Evolutionary conservation across 1,284 basidiomycete species (phyloP), one percentile per base, ranked within the genome.

Genomic region (Ganoderma resinaceum): DNA sequence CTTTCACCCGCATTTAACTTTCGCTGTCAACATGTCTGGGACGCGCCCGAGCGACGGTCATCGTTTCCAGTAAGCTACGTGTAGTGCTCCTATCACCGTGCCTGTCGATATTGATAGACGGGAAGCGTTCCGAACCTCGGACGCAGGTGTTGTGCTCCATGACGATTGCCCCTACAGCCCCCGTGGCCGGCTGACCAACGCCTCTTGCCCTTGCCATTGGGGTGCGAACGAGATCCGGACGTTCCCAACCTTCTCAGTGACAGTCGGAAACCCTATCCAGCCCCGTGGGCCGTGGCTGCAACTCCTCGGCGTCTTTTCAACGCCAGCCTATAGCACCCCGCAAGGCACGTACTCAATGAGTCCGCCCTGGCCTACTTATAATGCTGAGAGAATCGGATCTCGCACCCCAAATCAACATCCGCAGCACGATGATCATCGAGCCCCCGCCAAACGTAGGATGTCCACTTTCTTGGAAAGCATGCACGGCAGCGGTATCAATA

Each of bases 261-360:
- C 20, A n/a, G 43, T 46, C 20, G 43, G 5, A 9, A 20, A 8
- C 43, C 43, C 20, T 46, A 6, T 2, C 23, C 12, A 26, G 23
- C 46, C 46, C 46, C 46, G 46, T 49, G 46, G 46, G 46, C 23
- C 23, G 46, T 49, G 46, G 46, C 46, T 49, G 46, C 46, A 49
- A 26, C 23, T 5, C 23, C 46, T 26, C 52, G 31, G 55, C 29
- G 9, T 35, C n/a, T 35, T 58, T 58, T 58, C 33, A 37, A 58
- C 31, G 61, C 43, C 61, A 62, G 61, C 43, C 20, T 49, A 62
- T 23, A 38, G 60, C 60, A 43, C 60, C 60, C 61, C 23, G 59
- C 61, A 62, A 62, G 61, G 61, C 61, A 62, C 61, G 43, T 11
- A 31, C 43, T 14, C 18, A 37, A 37, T 58, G 33, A 5, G n/a